These are phyloP conservation scores for Stenocarpella maydis DNA, from an alignment of 2,329 filamentous ascomycete species.

Conservation along the genomic window DNA sequence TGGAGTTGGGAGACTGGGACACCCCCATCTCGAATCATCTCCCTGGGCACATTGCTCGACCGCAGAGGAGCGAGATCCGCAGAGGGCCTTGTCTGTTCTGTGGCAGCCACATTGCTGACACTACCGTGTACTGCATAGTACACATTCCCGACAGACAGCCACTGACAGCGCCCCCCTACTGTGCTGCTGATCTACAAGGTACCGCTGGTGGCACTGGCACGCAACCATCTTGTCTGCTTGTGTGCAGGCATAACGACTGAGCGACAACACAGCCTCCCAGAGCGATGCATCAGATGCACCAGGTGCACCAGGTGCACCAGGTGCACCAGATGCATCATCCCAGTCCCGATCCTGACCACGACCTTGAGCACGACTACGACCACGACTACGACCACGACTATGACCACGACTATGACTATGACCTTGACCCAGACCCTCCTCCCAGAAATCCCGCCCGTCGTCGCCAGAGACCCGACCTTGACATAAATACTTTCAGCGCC, in stretches of 20 bases:
- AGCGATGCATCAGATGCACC: conserved; percentile 25
- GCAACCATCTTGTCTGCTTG: no score
- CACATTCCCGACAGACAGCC: not conserved
- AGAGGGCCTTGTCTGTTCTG: not conserved
- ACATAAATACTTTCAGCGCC: conserved; percentile 43
- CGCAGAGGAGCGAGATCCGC: conserved; percentile 23
- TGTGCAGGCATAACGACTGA: not conserved
- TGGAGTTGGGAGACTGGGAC: conserved; percentile 1
- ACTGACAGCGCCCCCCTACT: no score
- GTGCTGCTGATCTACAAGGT: not conserved
- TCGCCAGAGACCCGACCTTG: conserved; percentile 48
- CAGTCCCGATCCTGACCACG: conserved; percentile 6
- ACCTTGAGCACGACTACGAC: not conserved
- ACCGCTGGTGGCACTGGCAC: no score
- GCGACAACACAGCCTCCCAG: not conserved
- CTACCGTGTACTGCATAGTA: not conserved
- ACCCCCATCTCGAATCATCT: conserved; percentile 16
- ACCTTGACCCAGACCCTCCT: conserved; percentile 14
- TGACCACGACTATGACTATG: conserved; percentile 10
- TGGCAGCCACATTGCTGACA: not conserved
- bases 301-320: conserved; percentile 24
- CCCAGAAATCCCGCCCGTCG: conserved; percentile 33
- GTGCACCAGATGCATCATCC: conserved; percentile 26
- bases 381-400: not conserved
- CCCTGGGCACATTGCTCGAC: conserved; percentile 1